A percentile compares a stretch with the other conserved stretches of the same genome.
These are phyloP conservation scores for Fraxinus cuspidata DNA, from an alignment of 257 asterid genomes.

Conservation along the genomic window DNA sequence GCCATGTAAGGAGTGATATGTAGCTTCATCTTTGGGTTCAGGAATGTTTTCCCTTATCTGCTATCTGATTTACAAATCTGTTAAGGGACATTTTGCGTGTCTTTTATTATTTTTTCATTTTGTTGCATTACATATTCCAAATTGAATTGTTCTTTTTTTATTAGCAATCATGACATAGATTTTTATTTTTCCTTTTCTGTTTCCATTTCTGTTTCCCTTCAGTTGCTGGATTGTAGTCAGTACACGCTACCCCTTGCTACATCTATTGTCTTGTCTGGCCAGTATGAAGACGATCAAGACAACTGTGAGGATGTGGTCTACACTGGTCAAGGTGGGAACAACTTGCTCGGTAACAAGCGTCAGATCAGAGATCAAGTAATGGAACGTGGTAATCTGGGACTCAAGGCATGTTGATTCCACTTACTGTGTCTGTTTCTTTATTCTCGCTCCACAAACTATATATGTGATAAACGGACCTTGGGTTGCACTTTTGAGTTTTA, in stretches of 20 bases:
- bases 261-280: slow-evolving; percentile 88
- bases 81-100: neutral
- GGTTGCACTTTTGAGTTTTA: neutral
- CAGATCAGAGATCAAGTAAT: slow-evolving; percentile 70
- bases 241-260: slow-evolving; percentile 57
- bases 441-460: neutral
- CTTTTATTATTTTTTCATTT: neutral
- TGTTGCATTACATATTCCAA: neutral
- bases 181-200: slow-evolving; percentile 6
- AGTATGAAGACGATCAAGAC: slow-evolving; percentile 88
- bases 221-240: slow-evolving; percentile 39
- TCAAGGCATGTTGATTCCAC: slow-evolving; percentile 52
- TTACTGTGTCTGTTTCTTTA: slow-evolving; percentile 3
- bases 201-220: slow-evolving; percentile 12
- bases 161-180: neutral
- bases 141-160: neutral
- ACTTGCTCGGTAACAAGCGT: slow-evolving; percentile 69
- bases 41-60: neutral
- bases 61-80: neutral
- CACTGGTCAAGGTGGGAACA: slow-evolving; percentile 94
- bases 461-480: neutral
- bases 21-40: neutral
- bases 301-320: slow-evolving; percentile 72
- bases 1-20: too few species aligned
- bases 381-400: slow-evolving; percentile 74